phyloP scores from a whole-genome alignment of 805 yeast species.

The Blastobotrys mokoenaii region DNA sequence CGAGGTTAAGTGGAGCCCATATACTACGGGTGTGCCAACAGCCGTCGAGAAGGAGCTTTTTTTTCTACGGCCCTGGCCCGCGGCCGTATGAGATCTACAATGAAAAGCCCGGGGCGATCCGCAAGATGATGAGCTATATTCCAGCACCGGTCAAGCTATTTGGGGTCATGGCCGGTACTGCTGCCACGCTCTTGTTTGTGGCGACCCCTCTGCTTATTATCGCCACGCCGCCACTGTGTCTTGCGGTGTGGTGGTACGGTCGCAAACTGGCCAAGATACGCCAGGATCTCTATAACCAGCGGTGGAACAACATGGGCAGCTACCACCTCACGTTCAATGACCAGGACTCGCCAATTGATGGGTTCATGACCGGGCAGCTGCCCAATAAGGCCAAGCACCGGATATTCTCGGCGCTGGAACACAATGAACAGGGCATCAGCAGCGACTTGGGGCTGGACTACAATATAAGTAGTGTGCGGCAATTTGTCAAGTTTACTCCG shows the following conservation, averaged over 20 bases:
- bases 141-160: conserved; percentile 19
- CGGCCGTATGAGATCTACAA: conserved; percentile 4
- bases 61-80: background rate
- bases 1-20: background rate
- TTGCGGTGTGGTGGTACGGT: conserved; percentile 13
- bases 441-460: conserved; percentile 6
- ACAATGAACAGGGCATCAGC: conserved; percentile 15
- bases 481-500: conserved; percentile 11
- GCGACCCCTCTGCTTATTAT: conserved; percentile 18
- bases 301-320: conserved; percentile 19
- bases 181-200: conserved; percentile 16
- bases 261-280: conserved; percentile 8
- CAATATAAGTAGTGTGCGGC: conserved; percentile 1
- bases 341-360: conserved; percentile 1
- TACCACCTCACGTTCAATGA: conserved; percentile 15
- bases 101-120: background rate
- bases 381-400: conserved; percentile 13
- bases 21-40: too few species aligned
- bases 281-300: conserved; percentile 13
- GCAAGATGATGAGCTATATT: conserved; percentile 2
- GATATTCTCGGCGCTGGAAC: conserved; percentile 13
- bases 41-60: too few species aligned
- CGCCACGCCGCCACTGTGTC: conserved; percentile 15
- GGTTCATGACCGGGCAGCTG: conserved; percentile 2
- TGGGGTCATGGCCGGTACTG: conserved; percentile 12